Evolutionary conservation across 257 asterid species (phyloP).

Genomic region (Nicotiana tomentosiformis): DNA sequence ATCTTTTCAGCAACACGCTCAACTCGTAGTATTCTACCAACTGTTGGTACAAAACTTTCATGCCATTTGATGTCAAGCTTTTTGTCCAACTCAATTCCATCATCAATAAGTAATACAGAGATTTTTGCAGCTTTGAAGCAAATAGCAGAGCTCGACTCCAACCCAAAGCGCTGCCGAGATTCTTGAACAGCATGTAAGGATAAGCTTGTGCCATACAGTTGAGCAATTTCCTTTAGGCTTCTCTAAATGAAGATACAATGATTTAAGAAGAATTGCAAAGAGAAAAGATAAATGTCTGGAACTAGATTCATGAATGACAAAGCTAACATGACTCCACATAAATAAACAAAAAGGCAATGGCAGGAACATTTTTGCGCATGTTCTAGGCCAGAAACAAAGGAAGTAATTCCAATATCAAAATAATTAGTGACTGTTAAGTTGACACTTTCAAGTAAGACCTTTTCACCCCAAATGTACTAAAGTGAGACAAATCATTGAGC

Average conservation of each 20-base stretch:
- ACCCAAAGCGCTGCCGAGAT: constrained; percentile 50
- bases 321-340: not conserved
- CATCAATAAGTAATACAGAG: constrained; percentile 70
- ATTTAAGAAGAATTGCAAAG: constrained; percentile 2
- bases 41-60: constrained; percentile 48
- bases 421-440: not conserved
- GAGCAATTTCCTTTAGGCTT: constrained; percentile 76
- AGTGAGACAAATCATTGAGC: not conserved
- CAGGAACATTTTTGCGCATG: not conserved
- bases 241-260: constrained; percentile 34
- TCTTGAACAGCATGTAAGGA: constrained; percentile 67
- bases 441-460: not conserved
- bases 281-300: not conserved
- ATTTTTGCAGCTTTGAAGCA: constrained; percentile 69
- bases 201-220: constrained; percentile 55
- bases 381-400: not conserved
- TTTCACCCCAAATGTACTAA: not conserved
- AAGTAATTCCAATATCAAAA: not conserved
- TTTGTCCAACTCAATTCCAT: constrained; percentile 68
- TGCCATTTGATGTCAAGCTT: constrained; percentile 66
- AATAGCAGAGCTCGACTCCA: constrained; percentile 54
- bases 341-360: not conserved
- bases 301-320: not conserved
- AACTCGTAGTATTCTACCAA: constrained; percentile 75
- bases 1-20: constrained; percentile 73